Base-by-base conservation (phyloP, 2,329 filamentous ascomycete species). In the Fusarium hainanense region DNA sequence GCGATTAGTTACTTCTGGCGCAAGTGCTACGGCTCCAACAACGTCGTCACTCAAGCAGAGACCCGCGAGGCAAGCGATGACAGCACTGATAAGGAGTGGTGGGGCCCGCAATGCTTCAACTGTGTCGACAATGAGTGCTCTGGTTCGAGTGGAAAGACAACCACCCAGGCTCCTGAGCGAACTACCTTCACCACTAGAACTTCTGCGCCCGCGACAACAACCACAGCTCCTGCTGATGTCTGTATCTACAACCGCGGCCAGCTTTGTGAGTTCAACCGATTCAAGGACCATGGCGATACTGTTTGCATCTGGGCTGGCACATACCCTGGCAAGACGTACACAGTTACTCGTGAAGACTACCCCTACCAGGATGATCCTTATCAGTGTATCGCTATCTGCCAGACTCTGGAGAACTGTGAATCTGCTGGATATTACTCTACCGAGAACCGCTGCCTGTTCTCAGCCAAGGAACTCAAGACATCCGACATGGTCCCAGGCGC, bases 391-490 rank as follows among this genome's bases (percentile, higher is more conserved):
- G 63, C 63, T 13, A 68, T 68, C 6, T 68, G 65, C 5, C 28
- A 66, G 7, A 57, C 44, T 2, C 23, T 68, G 0, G 12, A 52
- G 12, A 37, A 57, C 23, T 68, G 65, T 2, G 25, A 51, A 23
- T 67, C 65, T 0, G 23, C 57, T 2, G 63, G 34, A 0, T 68
- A 63, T 10, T 68, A 50, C 37, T 16, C n/a, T 5, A 42, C 30
- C 2, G 65, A 62, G 12, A 68, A 68, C 48, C 56, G 51, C 14
- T 68, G 65, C 4, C n/a, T 57, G 8, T 68, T 68, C 10, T 54
- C 56, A 0, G 16, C 46, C 16, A 60, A 54, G 23, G 62, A 41
- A 2, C 9, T 68, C 0, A 20, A 46, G 20, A 13, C 3, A 16
- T 61, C 55, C 1, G 62, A 68, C 14, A 62, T 66, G 56, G 27